Evolutionary conservation across 805 yeast species (phyloP).

Genomic region (Cephaloascus fragrans): DNA sequence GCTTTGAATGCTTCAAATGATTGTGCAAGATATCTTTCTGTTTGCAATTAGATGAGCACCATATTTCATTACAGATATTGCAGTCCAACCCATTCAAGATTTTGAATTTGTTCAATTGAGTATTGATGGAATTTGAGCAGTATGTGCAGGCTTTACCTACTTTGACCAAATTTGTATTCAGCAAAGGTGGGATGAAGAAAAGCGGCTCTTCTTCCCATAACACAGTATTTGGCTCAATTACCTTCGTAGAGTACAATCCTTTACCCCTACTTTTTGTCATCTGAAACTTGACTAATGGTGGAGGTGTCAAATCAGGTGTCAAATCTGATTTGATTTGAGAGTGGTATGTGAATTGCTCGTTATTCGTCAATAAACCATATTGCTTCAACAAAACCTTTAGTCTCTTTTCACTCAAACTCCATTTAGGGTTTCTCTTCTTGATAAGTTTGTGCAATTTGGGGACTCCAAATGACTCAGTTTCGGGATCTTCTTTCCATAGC

Average conservation of each 20-base stretch:
- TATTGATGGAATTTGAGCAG: conserved; percentile 50
- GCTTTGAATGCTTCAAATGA: conserved; percentile 42
- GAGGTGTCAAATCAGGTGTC: conserved; percentile 34
- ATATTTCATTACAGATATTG: conserved; percentile 49
- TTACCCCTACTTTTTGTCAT: conserved; percentile 49
- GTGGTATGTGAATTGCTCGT: conserved; percentile 39
- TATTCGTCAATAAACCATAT: conserved; percentile 36
- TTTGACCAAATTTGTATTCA: conserved; percentile 47
- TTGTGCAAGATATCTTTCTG: conserved; percentile 42
- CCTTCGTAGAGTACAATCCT: conserved; percentile 43
- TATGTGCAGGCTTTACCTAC: conserved; percentile 61
- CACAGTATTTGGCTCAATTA: conserved; percentile 37
- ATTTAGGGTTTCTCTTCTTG: conserved; percentile 40
- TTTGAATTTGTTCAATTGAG: conserved; percentile 14
- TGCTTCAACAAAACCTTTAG: conserved; percentile 43
- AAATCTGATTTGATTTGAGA: conserved; percentile 40
- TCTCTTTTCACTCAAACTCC: conserved; percentile 56
- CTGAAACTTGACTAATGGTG: conserved; percentile 32
- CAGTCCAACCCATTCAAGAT: conserved; percentile 52
- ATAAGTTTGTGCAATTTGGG: conserved; percentile 42
- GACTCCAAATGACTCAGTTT: conserved; percentile 47
- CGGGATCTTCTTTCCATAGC: conserved; percentile 61
- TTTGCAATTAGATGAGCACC: conserved; percentile 65
- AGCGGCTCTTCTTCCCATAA: conserved; percentile 56
- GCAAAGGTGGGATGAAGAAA: conserved; percentile 59